Percentiles rank a stretch among this genome's conserved stretches.
Evolutionary conservation across 495 filamentous ascomycete genomes (phyloP).

Genomic region (Xylaria acuta): DNA sequence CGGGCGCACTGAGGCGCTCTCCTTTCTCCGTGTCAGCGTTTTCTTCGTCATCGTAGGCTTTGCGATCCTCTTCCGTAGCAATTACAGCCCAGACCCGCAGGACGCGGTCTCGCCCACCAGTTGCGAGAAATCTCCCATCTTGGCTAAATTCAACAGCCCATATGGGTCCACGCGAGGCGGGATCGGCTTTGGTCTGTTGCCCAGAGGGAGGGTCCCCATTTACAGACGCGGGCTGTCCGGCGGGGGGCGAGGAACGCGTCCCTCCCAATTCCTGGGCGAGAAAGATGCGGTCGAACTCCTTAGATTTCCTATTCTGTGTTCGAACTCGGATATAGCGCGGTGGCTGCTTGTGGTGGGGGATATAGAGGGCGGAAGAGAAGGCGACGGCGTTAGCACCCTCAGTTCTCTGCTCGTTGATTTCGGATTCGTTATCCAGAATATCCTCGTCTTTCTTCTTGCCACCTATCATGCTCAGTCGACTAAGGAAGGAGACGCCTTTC

Average conservation of each 20-base stretch:
- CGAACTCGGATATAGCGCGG: conserved; percentile 89
- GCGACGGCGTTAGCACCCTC: conserved; percentile 83
- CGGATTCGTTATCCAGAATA: conserved; percentile 73
- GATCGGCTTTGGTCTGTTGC: conserved; percentile 35
- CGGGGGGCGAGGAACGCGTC: conserved; percentile 32
- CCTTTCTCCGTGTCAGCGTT: conserved; percentile 57
- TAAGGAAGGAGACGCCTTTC: conserved; percentile 90
- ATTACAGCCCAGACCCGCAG: conserved; percentile 93
- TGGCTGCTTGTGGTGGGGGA: conserved; percentile 86
- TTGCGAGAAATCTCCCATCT: conserved; percentile 89
- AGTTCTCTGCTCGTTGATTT: conserved; percentile 70
- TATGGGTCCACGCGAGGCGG: conserved; percentile 64
- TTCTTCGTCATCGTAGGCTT: conserved; percentile 72
- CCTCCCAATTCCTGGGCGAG: conserved; percentile 84
- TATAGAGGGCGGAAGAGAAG: conserved; percentile 82
- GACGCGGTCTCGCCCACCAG: conserved; percentile 83
- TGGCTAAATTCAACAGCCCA: conserved; percentile 95
- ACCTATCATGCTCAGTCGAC: conserved; percentile 77
- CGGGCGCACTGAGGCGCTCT: conserved; percentile 83
- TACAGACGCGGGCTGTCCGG: conserved; percentile 19
- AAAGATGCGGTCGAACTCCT: conserved; percentile 86
- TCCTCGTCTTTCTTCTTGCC: conserved; percentile 70
- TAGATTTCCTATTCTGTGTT: conserved; percentile 79
- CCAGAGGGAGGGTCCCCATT: conserved; percentile 47
- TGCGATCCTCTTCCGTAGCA: conserved; percentile 78